These are phyloP conservation scores for Zanthoxylum bungeanum DNA, from an alignment of 345 rosid species.

Conservation along the genomic window DNA sequence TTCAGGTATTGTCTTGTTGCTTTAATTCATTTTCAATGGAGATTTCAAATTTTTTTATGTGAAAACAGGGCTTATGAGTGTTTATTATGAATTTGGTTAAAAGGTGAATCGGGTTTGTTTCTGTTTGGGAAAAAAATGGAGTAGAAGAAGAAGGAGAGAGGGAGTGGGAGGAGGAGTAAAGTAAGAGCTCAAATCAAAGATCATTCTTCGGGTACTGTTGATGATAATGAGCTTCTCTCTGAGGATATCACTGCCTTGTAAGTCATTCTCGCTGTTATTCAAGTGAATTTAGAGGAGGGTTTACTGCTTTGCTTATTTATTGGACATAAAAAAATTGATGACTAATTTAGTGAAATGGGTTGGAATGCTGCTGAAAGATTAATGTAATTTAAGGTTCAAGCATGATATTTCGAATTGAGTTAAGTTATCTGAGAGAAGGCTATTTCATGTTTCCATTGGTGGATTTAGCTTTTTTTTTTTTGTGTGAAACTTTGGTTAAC, in stretches of 20 bases:
- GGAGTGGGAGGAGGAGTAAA: constrained; percentile 57
- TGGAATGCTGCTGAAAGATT: neutral
- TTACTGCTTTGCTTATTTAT: neutral
- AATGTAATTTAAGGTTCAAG: neutral
- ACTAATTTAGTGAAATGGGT: neutral
- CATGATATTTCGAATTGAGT: neutral
- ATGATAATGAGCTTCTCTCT: constrained; percentile 72
- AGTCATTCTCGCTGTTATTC: constrained; percentile 15
- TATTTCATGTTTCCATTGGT: no score
- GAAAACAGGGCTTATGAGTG: neutral
- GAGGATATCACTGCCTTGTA: constrained; percentile 98
- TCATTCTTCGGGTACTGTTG: constrained; percentile 44
- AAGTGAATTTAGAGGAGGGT: neutral
- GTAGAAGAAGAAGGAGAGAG: constrained; percentile 63
- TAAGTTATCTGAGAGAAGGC: neutral
- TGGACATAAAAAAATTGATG: neutral
- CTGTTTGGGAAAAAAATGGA: no score
- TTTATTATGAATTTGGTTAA: neutral
- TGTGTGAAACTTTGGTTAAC: neutral
- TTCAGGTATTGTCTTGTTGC: neutral
- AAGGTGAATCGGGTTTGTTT: no score
- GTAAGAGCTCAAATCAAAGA: constrained; percentile 68
- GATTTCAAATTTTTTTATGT: neutral
- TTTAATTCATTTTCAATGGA: neutral
- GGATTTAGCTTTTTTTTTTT: neutral